Evolutionary conservation across 257 asterid genomes (phyloP).

Genomic region (Scutellaria galericulata): DNA sequence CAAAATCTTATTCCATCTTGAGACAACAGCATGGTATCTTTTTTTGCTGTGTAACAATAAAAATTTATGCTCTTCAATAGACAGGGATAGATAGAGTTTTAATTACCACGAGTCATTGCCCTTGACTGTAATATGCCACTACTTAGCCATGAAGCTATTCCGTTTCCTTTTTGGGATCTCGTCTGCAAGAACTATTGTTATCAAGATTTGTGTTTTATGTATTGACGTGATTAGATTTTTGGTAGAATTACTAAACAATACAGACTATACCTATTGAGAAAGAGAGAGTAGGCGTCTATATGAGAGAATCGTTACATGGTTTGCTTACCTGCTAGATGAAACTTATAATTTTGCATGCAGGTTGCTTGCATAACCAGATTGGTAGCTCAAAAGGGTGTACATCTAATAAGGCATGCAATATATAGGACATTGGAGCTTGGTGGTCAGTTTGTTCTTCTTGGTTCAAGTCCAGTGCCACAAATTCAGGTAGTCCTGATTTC

Average conservation of each 20-base stretch:
- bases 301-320: background rate
- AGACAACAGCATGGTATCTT: too few species aligned
- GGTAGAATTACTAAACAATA: constrained; percentile 19
- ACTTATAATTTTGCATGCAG: constrained; percentile 43
- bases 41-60: background rate
- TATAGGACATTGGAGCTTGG: constrained; percentile 87
- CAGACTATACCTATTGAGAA: constrained; percentile 4
- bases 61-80: background rate
- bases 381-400: constrained; percentile 98
- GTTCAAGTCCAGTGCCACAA: constrained; percentile 93
- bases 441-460: constrained; percentile 96
- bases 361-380: constrained; percentile 95
- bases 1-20: background rate
- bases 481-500: constrained; percentile 67
- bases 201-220: constrained; percentile 17
- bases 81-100: too few species aligned
- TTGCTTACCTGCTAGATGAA: constrained; percentile 19
- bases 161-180: background rate
- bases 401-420: constrained; percentile 93
- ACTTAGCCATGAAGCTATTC: background rate
- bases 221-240: constrained; percentile 28
- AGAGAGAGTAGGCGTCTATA: constrained; percentile 1
- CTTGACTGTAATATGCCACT: constrained; percentile 17
- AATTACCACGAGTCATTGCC: background rate
- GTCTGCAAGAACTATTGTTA: constrained; percentile 11